phyloP scores from a whole-genome alignment of 2,329 filamentous ascomycete genomes.

The Penicillium sp. region DNA sequence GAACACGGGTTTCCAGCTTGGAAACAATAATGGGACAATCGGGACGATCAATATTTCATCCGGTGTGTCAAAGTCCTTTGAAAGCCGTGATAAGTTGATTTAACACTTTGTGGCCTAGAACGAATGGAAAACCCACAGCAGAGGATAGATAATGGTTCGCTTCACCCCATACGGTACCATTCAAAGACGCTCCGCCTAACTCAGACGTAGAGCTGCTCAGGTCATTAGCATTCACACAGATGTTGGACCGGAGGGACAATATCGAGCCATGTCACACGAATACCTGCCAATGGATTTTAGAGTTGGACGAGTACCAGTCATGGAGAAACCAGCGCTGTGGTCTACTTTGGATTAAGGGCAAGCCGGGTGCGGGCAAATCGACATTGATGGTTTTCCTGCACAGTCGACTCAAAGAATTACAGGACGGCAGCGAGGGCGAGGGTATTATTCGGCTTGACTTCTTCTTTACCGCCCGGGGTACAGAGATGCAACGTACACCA shows the following conservation, averaged over 20 bases:
- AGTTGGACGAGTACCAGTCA: conserved; percentile 12
- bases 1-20: not conserved
- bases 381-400: conserved; percentile 24
- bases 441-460: conserved; percentile 15
- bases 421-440: not conserved
- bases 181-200: conserved; percentile 12
- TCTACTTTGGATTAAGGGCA: conserved; percentile 27
- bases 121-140: not conserved
- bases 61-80: no score
- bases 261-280: conserved; percentile 7
- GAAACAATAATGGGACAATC: not conserved
- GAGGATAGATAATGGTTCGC: conserved; percentile 4
- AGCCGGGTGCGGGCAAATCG: conserved; percentile 29
- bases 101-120: not conserved
- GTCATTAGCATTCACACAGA: conserved; percentile 17
- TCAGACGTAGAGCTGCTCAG: conserved; percentile 5
- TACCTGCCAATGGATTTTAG: conserved; percentile 21
- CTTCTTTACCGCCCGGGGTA: conserved; percentile 21
- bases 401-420: conserved; percentile 5
- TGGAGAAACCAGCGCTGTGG: conserved; percentile 9
- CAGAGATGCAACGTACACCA: conserved; percentile 17
- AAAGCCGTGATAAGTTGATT: no score
- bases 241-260: conserved; percentile 12
- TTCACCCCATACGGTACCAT: not conserved
- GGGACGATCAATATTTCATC: not conserved